Base-by-base conservation (phyloP, 2,329 filamentous ascomycete genomes). In the Stachybotrys elegans region DNA sequence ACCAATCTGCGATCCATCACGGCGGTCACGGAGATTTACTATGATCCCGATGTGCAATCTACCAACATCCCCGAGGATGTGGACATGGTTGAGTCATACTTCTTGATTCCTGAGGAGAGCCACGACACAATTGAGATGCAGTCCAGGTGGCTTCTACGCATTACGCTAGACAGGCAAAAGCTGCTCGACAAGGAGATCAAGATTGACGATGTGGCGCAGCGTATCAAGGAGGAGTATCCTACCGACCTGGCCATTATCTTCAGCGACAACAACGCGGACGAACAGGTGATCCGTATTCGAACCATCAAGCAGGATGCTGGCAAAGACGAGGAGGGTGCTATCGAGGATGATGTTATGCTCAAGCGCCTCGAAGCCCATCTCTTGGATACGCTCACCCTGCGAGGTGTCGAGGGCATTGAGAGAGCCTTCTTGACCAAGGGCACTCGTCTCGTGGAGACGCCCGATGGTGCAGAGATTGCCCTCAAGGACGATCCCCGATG, bases 81-180 rank as follows among this genome's bases (percentile, higher is more conserved):
- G 48, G 93, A 97, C 58, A 94, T 97, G 80, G 88, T 98, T 6
- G 90, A 96, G 55, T 95, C 92, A 0, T 96, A 95, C 73, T 97
- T 92, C 70, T 82, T 97, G 62, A 88, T 97, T 60, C 88, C 89
- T 0, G 90, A 95, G 52, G 88, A 94, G 34, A 71, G 69, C 17
- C 72, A 75, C 22, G 75, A 78, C 44, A 69, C 72, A 2, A 67
- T 76, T 45, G 83, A 88, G 34, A 79, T 80, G 48, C 92, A 97
- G 66, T 97, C 93, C 8, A 87, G 90, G 63, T 98, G 94, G 94
- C 71, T 98, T 48, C 79, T 98, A 40, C 90, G 93, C 72, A 87
- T 98, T 55, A 86, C 91, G 17, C 81, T 98, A 40, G 92, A 94
- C 61, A 87, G 93, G 45, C 88, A 94, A 58, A 94, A 95, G 73